These are phyloP conservation scores for Nothophoma quercina DNA, from an alignment of 2,329 filamentous ascomycete species.

Conservation along the genomic window DNA sequence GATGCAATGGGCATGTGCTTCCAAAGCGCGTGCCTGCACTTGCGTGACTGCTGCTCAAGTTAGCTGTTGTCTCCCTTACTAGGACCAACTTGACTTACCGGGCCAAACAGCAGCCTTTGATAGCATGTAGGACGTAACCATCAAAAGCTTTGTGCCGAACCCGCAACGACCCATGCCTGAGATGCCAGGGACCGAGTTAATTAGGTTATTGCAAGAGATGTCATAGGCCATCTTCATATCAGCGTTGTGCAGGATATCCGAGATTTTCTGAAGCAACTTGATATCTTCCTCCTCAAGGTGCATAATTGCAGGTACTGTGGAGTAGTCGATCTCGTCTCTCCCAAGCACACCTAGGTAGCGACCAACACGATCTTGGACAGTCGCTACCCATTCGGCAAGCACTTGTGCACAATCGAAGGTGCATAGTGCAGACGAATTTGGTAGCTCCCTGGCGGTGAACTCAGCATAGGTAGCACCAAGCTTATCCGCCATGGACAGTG, in stretches of 20 bases:
- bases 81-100: conserved; percentile 62
- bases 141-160: conserved; percentile 83
- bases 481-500: conserved; percentile 85
- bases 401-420: conserved; percentile 94
- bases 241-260: conserved; percentile 77
- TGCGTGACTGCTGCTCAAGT: conserved; percentile 64
- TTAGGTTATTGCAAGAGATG: conserved; percentile 54
- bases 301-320: conserved; percentile 85
- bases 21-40: conserved; percentile 71
- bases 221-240: conserved; percentile 78
- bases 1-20: conserved; percentile 69
- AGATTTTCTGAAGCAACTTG: conserved; percentile 82
- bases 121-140: conserved; percentile 85
- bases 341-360: conserved; percentile 87
- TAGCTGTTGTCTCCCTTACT: background rate
- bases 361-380: conserved; percentile 92
- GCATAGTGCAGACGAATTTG: conserved; percentile 89
- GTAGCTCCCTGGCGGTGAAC: conserved; percentile 81
- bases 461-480: conserved; percentile 86
- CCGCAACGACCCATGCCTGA: conserved; percentile 69
- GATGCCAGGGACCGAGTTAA: conserved; percentile 60
- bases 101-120: conserved; percentile 93
- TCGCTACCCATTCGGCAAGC: conserved; percentile 91
- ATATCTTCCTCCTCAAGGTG: conserved; percentile 90
- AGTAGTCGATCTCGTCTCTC: conserved; percentile 78